These are phyloP conservation scores for Volvariella volvacea DNA, from an alignment of 1,284 basidiomycete genomes.

Conservation along the genomic window DNA sequence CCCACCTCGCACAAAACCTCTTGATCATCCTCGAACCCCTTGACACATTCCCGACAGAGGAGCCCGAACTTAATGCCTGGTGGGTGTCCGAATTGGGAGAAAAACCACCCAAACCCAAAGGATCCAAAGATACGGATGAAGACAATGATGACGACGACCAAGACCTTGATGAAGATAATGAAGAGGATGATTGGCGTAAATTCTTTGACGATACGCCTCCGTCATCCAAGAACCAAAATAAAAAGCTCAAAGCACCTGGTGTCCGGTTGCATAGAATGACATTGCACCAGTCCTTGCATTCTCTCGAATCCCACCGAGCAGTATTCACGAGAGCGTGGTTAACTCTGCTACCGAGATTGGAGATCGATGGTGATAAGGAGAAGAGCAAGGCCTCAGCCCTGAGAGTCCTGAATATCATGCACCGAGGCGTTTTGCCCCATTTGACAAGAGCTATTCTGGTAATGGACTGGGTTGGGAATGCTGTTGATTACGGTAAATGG, in stretches of 20 bases:
- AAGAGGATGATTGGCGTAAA: constrained; percentile 70
- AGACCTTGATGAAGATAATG: constrained; percentile 39
- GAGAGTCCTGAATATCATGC: constrained; percentile 74
- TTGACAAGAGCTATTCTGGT: constrained; percentile 75
- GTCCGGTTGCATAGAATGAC: constrained; percentile 58
- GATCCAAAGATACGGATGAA: constrained; percentile 24
- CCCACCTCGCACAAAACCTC: constrained; percentile 53
- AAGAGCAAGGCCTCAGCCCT: constrained; percentile 42
- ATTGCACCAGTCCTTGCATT: constrained; percentile 70
- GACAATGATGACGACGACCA: constrained; percentile 31
- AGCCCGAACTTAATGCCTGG: constrained; percentile 78
- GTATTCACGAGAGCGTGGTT: constrained; percentile 81
- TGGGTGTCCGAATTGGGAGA: constrained; percentile 72
- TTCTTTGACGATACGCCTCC: constrained; percentile 67
- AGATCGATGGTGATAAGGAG: constrained; percentile 26
- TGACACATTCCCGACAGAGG: constrained; percentile 75
- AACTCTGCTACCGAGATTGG: constrained; percentile 56
- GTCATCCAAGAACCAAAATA: constrained; percentile 19
- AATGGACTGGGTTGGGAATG: constrained; percentile 92
- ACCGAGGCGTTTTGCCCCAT: constrained; percentile 81
- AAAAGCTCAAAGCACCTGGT: constrained; percentile 29
- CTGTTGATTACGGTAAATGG: constrained; percentile 73
- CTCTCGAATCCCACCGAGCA: constrained; percentile 65
- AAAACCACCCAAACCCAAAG: constrained; percentile 48
- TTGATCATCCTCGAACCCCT: constrained; percentile 75